Evolutionary conservation across 805 yeast species (phyloP).

Genomic region (Pichia paraexigua): DNA sequence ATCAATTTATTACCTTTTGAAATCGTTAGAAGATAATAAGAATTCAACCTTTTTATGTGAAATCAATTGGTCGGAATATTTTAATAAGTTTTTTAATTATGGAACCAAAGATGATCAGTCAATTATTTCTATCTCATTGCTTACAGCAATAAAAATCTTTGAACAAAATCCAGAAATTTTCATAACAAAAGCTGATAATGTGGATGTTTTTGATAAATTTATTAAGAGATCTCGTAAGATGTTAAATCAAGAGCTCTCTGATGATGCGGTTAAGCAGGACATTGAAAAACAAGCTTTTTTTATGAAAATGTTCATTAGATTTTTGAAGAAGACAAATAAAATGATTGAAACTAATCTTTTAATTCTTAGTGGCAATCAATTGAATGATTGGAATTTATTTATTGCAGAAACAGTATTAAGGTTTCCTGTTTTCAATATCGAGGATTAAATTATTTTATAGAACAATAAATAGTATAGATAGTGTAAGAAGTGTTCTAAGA

Average conservation of each 20-base stretch:
- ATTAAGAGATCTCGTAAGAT: constrained; percentile 34
- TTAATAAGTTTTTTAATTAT: constrained; percentile 34
- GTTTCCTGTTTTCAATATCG: constrained; percentile 19
- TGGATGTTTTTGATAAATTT: constrained; percentile 18
- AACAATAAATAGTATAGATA: background rate
- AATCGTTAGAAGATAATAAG: constrained; percentile 25
- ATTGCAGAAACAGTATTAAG: constrained; percentile 12
- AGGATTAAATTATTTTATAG: constrained; percentile 10
- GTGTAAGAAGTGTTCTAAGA: background rate
- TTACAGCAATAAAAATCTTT: constrained; percentile 34
- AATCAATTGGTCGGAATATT: constrained; percentile 22
- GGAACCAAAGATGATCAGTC: constrained; percentile 58
- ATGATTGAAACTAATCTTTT: constrained; percentile 16
- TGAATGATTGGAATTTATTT: constrained; percentile 19
- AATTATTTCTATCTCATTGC: constrained; percentile 47
- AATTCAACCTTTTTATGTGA: constrained; percentile 14
- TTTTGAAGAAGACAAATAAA: constrained; percentile 20
- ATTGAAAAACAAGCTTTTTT: constrained; percentile 47
- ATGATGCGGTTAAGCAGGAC: constrained; percentile 62
- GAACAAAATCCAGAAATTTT: constrained; percentile 24
- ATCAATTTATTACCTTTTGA: constrained; percentile 47
- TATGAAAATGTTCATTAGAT: constrained; percentile 25
- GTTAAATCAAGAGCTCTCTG: constrained; percentile 42
- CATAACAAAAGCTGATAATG: constrained; percentile 8
- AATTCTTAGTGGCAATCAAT: constrained; percentile 16